Evolutionary conservation across 306 rosid genomes (phyloP).

Genomic region (Dalbergia cochinchinensis): DNA sequence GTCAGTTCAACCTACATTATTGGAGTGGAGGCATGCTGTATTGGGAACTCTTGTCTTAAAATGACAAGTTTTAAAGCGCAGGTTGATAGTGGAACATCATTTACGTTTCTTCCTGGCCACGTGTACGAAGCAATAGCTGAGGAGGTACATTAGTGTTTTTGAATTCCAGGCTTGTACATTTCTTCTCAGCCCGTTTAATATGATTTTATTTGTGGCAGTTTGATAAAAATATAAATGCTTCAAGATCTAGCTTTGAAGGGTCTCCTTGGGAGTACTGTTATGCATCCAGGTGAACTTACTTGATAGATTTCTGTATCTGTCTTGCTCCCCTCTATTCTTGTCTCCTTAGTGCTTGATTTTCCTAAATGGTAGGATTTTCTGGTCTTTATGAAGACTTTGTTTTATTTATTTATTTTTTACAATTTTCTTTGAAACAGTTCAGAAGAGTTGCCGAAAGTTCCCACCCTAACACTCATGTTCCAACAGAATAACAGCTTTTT

Average conservation of each 20-base stretch:
- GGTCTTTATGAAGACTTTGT: constrained; percentile 35
- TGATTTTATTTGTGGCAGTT: constrained; percentile 62
- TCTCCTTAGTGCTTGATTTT: neutral
- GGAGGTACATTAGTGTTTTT: constrained; percentile 64
- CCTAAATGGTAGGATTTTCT: constrained; percentile 16
- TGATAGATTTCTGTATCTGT: constrained; percentile 20
- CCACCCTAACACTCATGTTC: constrained; percentile 74
- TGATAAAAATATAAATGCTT: constrained; percentile 72
- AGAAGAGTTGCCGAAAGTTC: constrained; percentile 68
- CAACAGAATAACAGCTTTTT: constrained; percentile 81
- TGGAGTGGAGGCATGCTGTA: constrained; percentile 83
- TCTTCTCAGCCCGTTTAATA: constrained; percentile 44
- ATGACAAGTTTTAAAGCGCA: constrained; percentile 71
- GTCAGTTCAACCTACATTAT: constrained; percentile 77
- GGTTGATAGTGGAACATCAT: constrained; percentile 93
- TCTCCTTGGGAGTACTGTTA: constrained; percentile 93
- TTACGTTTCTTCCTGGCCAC: constrained; percentile 85
- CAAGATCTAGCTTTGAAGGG: constrained; percentile 65
- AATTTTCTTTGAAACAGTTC: constrained; percentile 54
- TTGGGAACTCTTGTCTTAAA: constrained; percentile 71
- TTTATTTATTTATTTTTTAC: neutral
- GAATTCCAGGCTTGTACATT: constrained; percentile 34
- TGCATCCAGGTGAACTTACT: constrained; percentile 60
- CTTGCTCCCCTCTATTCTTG: neutral
- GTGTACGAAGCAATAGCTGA: constrained; percentile 65